Conservation (phyloP, 805 yeast species). For the Candida coleopterorum region DNA sequence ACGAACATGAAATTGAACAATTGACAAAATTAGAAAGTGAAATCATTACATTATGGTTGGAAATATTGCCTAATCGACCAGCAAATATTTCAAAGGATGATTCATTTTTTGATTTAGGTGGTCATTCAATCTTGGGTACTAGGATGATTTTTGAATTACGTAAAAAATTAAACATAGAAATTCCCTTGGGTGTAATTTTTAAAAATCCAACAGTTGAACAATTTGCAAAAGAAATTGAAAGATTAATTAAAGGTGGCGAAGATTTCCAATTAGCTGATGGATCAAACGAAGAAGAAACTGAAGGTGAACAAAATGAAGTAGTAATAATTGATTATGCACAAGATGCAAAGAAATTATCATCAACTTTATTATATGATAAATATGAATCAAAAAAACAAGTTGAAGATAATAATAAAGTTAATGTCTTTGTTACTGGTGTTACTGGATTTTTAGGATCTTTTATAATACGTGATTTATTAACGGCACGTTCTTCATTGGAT, state of each 20-base stretch:
- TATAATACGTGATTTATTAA: conserved; percentile 70
- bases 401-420: conserved; percentile 34
- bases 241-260: conserved; percentile 38
- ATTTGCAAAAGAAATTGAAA: conserved; percentile 71
- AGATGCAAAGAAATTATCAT: conserved; percentile 61
- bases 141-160: conserved; percentile 93
- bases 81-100: conserved; percentile 72
- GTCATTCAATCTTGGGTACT: conserved; percentile 95
- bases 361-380: conserved; percentile 33
- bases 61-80: conserved; percentile 80
- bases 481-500: conserved; percentile 42
- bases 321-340: conserved; percentile 50
- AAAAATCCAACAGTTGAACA: conserved; percentile 79
- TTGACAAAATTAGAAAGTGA: conserved; percentile 63
- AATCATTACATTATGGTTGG: conserved; percentile 80
- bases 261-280: conserved; percentile 38
- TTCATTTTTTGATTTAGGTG: conserved; percentile 95
- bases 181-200: conserved; percentile 88
- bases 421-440: conserved; percentile 87
- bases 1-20: conserved; percentile 37
- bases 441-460: conserved; percentile 97
- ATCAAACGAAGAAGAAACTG: conserved; percentile 8
- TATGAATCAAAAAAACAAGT: conserved; percentile 43
- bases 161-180: conserved; percentile 67
- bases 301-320: conserved; percentile 19